Conservation (phyloP, 73 alveolate genomes). For the Symbiodinium natans region DNA sequence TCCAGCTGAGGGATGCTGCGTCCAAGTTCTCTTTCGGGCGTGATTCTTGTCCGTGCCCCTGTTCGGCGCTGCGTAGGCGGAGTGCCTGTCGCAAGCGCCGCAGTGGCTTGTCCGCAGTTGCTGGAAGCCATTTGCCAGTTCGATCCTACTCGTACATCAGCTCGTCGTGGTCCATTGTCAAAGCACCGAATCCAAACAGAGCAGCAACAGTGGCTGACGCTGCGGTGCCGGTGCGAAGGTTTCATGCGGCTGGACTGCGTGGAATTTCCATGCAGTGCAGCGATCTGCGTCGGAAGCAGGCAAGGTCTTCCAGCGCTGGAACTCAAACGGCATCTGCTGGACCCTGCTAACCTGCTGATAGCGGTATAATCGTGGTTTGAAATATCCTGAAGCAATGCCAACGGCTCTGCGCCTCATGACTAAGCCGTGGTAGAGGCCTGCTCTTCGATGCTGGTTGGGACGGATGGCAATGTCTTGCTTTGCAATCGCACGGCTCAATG, state of each 20-base stretch:
- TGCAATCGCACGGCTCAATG: neutral
- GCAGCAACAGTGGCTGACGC: neutral
- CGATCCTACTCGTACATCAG: neutral
- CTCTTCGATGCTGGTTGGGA: constrained; percentile 19
- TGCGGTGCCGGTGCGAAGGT: constrained; percentile 16
- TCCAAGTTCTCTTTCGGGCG: too few species aligned
- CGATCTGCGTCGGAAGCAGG: neutral
- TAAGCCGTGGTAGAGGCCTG: constrained; percentile 33
- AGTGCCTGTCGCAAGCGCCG: constrained; percentile 14
- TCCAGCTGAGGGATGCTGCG: too few species aligned
- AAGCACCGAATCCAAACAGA: neutral
- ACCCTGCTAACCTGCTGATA: too few species aligned
- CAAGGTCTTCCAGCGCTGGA: neutral
- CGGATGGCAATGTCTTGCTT: neutral
- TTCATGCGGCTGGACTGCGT: constrained; percentile 51
- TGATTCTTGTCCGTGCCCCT: too few species aligned
- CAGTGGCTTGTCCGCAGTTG: constrained; percentile 20
- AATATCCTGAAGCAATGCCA: neutral
- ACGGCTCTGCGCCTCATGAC: too few species aligned
- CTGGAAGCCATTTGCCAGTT: neutral
- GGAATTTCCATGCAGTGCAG: constrained; percentile 49
- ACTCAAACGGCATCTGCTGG: neutral
- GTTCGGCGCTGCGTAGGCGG: too few species aligned
- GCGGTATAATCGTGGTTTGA: neutral
- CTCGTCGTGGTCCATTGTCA: neutral